Percentiles rank a stretch among this genome's conserved stretches.
Evolutionary conservation across 164 flowering plant species (phyloP).

Genomic region (Magnolia kwangsiensis): DNA sequence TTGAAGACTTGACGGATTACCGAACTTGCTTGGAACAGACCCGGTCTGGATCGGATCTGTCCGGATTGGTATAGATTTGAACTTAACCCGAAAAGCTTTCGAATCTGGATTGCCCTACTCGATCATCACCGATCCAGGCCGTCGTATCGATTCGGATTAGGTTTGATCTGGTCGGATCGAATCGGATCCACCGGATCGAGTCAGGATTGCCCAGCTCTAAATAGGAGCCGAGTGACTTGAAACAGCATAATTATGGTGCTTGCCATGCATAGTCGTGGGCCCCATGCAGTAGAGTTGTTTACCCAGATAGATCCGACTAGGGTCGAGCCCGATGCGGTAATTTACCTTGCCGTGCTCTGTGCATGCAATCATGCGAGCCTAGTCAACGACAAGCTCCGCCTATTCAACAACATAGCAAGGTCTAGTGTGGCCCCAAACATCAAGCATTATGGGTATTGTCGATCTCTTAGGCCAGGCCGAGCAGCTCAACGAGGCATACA

Average conservation of each 20-base stretch:
- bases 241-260: constrained; percentile 84
- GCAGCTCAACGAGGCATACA: constrained; percentile 57
- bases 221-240: constrained; percentile 66
- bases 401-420: constrained; percentile 54
- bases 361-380: constrained; percentile 88
- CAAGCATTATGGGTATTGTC: constrained; percentile 82
- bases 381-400: constrained; percentile 57
- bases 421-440: constrained; percentile 45
- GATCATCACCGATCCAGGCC: too few species aligned
- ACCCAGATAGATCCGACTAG: constrained; percentile 37
- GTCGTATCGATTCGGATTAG: too few species aligned
- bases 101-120: too few species aligned
- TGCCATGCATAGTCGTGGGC: constrained; percentile 67
- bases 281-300: constrained; percentile 54
- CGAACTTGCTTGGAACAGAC: too few species aligned
- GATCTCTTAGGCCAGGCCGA: constrained; percentile 86
- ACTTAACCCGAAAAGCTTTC: too few species aligned
- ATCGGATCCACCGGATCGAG: too few species aligned
- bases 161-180: too few species aligned
- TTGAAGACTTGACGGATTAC: too few species aligned
- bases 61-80: too few species aligned
- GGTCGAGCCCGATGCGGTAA: constrained; percentile 47
- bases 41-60: too few species aligned
- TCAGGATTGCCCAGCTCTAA: too few species aligned
- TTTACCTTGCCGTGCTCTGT: constrained; percentile 60